phyloP scores from a whole-genome alignment of 768 basidiomycete species.

The Pleurotus platypus region DNA sequence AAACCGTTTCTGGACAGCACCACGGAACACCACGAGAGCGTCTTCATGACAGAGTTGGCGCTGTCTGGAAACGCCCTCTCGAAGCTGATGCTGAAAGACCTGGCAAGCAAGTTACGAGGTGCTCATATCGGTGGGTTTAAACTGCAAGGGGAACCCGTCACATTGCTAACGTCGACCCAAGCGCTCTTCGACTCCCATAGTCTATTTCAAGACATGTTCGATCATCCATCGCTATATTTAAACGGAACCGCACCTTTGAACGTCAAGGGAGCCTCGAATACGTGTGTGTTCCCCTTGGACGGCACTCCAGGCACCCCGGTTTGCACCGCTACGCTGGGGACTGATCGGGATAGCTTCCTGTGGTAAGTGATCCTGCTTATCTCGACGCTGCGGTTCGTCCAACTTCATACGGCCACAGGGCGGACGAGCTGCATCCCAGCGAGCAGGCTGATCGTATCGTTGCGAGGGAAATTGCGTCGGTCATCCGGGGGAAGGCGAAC shows the following conservation, averaged over 20 bases:
- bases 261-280: conserved; percentile 31
- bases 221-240: conserved; percentile 33
- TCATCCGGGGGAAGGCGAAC: conserved; percentile 39
- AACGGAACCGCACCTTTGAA: conserved; percentile 51
- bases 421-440: conserved; percentile 58
- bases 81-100: conserved; percentile 28
- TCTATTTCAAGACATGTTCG: conserved; percentile 37
- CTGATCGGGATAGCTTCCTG: conserved; percentile 53
- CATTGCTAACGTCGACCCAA: conserved; percentile 9
- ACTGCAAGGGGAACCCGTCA: not conserved
- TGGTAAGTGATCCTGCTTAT: conserved; percentile 36
- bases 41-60: conserved; percentile 34
- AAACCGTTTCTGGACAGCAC: conserved; percentile 28
- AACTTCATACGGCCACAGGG: conserved; percentile 24
- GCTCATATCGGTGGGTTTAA: conserved; percentile 40
- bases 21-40: conserved; percentile 34
- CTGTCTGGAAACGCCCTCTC: conserved; percentile 31
- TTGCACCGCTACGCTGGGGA: conserved; percentile 37
- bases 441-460: conserved; percentile 55
- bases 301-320: conserved; percentile 20
- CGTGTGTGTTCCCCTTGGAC: conserved; percentile 26
- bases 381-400: too few species aligned
- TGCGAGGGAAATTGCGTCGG: conserved; percentile 45
- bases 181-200: conserved; percentile 40
- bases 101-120: conserved; percentile 26